phyloP scores from a whole-genome alignment of 805 yeast genomes.

The Saturnispora halmiae region DNA sequence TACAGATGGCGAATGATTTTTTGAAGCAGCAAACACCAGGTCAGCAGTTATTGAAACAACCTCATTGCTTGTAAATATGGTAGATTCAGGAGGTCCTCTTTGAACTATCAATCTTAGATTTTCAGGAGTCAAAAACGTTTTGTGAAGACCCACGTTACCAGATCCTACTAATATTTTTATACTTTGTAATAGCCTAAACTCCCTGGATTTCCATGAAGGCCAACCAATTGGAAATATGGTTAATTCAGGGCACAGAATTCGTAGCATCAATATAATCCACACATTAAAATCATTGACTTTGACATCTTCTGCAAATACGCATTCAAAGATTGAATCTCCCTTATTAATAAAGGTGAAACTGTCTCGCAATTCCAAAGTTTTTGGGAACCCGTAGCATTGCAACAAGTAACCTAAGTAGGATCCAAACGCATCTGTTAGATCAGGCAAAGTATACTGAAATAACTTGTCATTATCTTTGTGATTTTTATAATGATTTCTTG shows the following conservation, averaged over 20 bases:
- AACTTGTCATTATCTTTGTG: not conserved
- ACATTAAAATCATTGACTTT: not conserved
- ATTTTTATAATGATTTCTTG: not conserved
- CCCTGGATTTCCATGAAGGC: slow-evolving; percentile 8
- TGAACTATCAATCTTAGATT: not conserved
- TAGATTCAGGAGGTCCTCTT: slow-evolving; percentile 1
- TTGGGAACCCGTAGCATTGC: slow-evolving; percentile 4
- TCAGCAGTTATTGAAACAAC: no score
- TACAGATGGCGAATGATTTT: no score
- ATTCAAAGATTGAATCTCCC: not conserved
- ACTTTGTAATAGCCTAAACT: slow-evolving; percentile 7
- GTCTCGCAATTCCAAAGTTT: not conserved
- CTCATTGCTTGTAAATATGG: no score
- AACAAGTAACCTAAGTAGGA: slow-evolving; percentile 3
- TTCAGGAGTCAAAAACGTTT: not conserved
- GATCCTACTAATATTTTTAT: slow-evolving; percentile 1
- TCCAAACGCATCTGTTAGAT: slow-evolving; percentile 3
- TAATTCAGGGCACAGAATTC: slow-evolving; percentile 1
- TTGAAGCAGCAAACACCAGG: no score
- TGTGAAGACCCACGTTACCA: not conserved
- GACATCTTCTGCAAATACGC: slow-evolving; percentile 1
- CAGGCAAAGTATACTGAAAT: not conserved
- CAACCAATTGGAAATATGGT: slow-evolving; percentile 1
- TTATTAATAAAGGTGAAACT: not conserved
- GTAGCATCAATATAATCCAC: slow-evolving; percentile 2